Evolutionary conservation across 768 basidiomycete genomes (phyloP), one percentile per base, ranked within the genome.

Genomic region (Chiua virens): DNA sequence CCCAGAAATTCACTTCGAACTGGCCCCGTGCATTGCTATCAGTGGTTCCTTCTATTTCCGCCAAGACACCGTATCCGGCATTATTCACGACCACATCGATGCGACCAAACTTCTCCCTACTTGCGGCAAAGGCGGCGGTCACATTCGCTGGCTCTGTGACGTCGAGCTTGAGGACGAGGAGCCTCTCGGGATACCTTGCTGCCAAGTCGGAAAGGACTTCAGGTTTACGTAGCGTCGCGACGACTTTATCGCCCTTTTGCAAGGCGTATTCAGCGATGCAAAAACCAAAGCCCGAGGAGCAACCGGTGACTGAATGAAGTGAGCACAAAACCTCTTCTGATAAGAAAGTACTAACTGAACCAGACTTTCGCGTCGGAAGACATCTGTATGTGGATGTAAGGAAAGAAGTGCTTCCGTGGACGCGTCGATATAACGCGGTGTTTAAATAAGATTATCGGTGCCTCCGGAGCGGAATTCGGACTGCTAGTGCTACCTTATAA

Each of bases 1-100:
- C 77, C 74, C 77, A 77, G 48, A 78, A 79, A 38, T 71, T 63
- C 11, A 76, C 69, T 46, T 78, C 77, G 34, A 79, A 71, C 17
- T 71, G 46, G 8, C 46, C 36, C 13, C 72, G 66, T 1, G 75
- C 75, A 25, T 47, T 62, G 15, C 64, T 61, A 7, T 73, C 72
- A 0, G 66, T 47, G 0, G 64, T 68, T 8, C 54, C 67, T 50
- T 77, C 75, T 13, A 71, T 60, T 57, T 75, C 75, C 21, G 64
- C 64, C 6, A 70, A 23, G 6, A 60, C n/a, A 17, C 39, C 44
- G 40, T 49, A 15, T 32, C 66, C 37, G 45, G 32, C 32, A 34
- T 34, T 34, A 2, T 34, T 34, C 14, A 34, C 32, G 14, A 34
- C 32, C 4, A 34, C 50, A 30, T 71, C 67, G 9, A 71, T 42